These are phyloP conservation scores for Pythium aphanidermatum DNA, from an alignment of 352 stramenopile species.

Conservation along the genomic window DNA sequence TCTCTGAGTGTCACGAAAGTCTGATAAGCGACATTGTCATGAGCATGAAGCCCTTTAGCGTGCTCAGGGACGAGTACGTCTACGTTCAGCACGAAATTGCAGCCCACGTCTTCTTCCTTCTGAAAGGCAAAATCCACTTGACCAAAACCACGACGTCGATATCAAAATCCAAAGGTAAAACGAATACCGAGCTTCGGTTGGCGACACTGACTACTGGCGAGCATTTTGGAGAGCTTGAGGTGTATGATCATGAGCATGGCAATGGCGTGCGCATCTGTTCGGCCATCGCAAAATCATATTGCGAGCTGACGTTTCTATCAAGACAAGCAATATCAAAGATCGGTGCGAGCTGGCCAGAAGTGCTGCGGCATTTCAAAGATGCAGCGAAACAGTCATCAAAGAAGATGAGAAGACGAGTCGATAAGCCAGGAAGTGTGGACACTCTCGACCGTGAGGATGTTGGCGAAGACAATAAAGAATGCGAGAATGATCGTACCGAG, in stretches of 20 bases:
- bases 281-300: constrained; percentile 70
- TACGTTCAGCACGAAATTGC: constrained; percentile 81
- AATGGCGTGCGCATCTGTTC: constrained; percentile 83
- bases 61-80: constrained; percentile 71
- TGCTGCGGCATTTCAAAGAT: constrained; percentile 57
- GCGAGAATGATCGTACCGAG: constrained; percentile 2
- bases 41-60: constrained; percentile 67
- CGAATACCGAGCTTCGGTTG: constrained; percentile 32
- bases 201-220: constrained; percentile 41
- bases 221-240: constrained; percentile 85
- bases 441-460: constrained; percentile 15
- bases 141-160: constrained; percentile 45
- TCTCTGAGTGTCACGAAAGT: constrained; percentile 67
- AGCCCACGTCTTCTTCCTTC: constrained; percentile 76
- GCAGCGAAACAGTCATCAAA: constrained; percentile 35
- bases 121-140: constrained; percentile 68
- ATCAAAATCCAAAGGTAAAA: constrained; percentile 21
- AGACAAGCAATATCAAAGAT: constrained; percentile 68
- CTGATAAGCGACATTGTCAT: constrained; percentile 83
- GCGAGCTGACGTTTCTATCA: constrained; percentile 76
- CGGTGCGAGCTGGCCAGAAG: constrained; percentile 64
- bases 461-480: constrained; percentile 27
- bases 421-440: constrained; percentile 6
- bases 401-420: constrained; percentile 31
- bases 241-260: constrained; percentile 72